A percentile compares a stretch with the other conserved stretches of the same genome.
These are phyloP conservation scores for Ustilaginoidea virens DNA, from an alignment of 2,329 filamentous ascomycete genomes.

Conservation along the genomic window DNA sequence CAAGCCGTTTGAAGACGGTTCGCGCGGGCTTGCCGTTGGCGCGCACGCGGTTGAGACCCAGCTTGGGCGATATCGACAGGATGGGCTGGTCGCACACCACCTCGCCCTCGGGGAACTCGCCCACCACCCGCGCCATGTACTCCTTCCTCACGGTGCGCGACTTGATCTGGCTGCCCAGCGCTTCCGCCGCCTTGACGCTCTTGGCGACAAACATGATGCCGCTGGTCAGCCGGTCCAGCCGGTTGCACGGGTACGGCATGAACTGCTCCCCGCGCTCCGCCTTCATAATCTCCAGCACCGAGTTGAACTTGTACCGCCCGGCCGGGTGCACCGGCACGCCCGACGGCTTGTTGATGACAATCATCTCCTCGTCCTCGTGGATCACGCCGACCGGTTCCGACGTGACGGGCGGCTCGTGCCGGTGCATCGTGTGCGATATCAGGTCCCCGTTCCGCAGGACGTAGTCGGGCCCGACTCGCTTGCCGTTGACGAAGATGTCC, in stretches of 20 bases:
- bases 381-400: conserved; percentile 65
- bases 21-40: conserved; percentile 81
- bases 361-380: conserved; percentile 82
- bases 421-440: conserved; percentile 84
- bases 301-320: conserved; percentile 91
- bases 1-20: conserved; percentile 81
- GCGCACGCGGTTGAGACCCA: conserved; percentile 86
- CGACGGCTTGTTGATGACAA: conserved; percentile 93
- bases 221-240: conserved; percentile 85
- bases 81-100: conserved; percentile 89
- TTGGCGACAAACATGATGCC: conserved; percentile 98
- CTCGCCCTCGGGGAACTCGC: conserved; percentile 81
- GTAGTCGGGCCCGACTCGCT: conserved; percentile 49
- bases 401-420: conserved; percentile 88
- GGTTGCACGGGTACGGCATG: conserved; percentile 60
- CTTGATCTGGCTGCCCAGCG: conserved; percentile 60
- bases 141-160: conserved; percentile 81
- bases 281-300: conserved; percentile 83
- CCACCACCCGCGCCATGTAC: conserved; percentile 82
- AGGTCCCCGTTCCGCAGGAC: conserved; percentile 77
- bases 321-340: conserved; percentile 92
- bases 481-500: conserved; percentile 65
- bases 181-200: conserved; percentile 62
- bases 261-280: conserved; percentile 47
- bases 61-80: conserved; percentile 82